These are phyloP conservation scores for Lodderomyces pseudojiufengensis DNA, from an alignment of 1,139 yeast species.

Conservation along the genomic window DNA sequence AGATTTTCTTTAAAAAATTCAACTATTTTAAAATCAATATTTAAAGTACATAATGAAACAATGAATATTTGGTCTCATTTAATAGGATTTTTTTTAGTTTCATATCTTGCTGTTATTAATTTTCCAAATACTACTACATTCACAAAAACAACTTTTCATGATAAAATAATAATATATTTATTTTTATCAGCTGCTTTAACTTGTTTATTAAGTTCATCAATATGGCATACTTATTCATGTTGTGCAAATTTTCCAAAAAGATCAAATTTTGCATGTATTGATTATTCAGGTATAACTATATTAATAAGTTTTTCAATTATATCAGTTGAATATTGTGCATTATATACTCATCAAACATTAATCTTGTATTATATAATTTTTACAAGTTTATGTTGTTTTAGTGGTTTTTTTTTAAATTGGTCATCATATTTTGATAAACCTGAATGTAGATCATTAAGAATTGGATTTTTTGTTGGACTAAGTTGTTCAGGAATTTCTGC, in stretches of 20 bases:
- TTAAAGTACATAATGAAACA: constrained; percentile 67
- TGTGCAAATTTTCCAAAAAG: constrained; percentile 64
- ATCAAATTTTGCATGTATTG: constrained; percentile 84
- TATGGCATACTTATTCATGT: constrained; percentile 92
- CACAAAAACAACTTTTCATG: constrained; percentile 36
- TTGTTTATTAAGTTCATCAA: constrained; percentile 72
- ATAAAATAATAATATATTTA: constrained; percentile 54
- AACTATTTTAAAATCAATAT: constrained; percentile 55
- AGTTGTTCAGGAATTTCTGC: constrained; percentile 75
- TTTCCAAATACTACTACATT: constrained; percentile 56
- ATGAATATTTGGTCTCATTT: constrained; percentile 94
- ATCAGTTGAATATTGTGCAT: constrained; percentile 77
- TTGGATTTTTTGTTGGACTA: constrained; percentile 77
- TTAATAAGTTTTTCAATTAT: constrained; percentile 88
- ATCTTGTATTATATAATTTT: constrained; percentile 51
- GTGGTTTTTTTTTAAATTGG: constrained; percentile 85
- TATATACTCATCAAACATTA: constrained; percentile 57
- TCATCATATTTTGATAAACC: constrained; percentile 85
- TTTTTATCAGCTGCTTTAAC: constrained; percentile 71
- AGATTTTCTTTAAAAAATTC: constrained; percentile 69
- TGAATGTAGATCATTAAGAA: constrained; percentile 74
- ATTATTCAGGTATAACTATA: constrained; percentile 90
- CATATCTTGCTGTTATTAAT: constrained; percentile 54
- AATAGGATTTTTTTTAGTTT: constrained; percentile 58
- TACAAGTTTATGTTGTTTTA: constrained; percentile 62